Evolutionary conservation across 73 alveolate genomes (phyloP).

Genomic region (Tetrahymena borealis): DNA sequence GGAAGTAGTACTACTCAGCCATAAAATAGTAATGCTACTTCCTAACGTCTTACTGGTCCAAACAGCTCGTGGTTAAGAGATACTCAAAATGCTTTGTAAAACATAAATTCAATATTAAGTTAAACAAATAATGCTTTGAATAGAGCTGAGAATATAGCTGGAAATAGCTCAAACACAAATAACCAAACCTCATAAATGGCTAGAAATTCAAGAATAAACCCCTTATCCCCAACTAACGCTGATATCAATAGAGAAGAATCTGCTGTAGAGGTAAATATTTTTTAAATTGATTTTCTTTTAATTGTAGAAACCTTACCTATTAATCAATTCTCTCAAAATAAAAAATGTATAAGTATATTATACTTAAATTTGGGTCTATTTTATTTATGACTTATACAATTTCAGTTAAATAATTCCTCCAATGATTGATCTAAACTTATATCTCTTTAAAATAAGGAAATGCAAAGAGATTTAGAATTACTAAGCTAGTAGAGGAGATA

Average conservation of each 20-base stretch:
- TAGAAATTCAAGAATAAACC: background rate
- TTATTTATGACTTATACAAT: too few relatives aligned
- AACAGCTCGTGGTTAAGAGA: background rate
- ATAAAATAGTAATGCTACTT: background rate
- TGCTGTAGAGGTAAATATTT: background rate
- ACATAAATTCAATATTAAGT: background rate
- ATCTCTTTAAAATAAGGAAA: background rate
- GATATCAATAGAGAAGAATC: background rate
- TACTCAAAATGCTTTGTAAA: background rate
- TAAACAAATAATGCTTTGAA: background rate
- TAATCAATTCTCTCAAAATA: too few relatives aligned
- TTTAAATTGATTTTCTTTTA: background rate
- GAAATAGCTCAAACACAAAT: background rate
- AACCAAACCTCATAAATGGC: background rate
- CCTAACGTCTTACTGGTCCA: background rate
- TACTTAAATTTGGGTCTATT: background rate
- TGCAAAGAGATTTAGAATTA: background rate
- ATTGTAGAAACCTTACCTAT: too few relatives aligned
- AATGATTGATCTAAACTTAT: too few relatives aligned
- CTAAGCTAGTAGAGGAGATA: background rate
- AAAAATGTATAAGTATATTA: too few relatives aligned
- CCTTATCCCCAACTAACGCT: background rate
- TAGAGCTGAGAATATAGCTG: background rate
- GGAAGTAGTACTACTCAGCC: background rate
- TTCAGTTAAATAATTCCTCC: too few relatives aligned